Evolutionary conservation across 805 yeast species (phyloP), one percentile per base, ranked within the genome.

Genomic region (Spathaspora passalidarum): DNA sequence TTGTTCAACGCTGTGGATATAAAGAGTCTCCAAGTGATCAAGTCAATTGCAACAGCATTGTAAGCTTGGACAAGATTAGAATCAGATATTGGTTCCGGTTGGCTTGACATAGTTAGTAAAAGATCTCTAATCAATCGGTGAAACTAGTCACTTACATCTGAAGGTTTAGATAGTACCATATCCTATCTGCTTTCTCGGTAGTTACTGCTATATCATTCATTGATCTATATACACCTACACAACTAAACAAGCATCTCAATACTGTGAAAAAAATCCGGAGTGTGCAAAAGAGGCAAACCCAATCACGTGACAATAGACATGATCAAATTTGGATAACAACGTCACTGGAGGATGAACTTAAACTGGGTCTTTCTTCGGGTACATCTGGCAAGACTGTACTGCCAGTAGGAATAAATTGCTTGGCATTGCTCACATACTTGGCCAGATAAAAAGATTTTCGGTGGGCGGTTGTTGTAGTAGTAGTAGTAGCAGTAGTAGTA

Each of bases 21-120:
- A 1, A 66, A 48, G 6, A 64, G 40, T 35, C 60, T 60, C 72
- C 72, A 67, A n/a, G 68, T 59, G 13, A 66, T 51, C 16, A 51
- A 32, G 41, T 66, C 73, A 2, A 68, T 47, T 3, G 51, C 50
- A 6, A 61, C 38, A 6, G 42, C 42, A 8, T 49, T 42, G 40
- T 53, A 53, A 8, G 40, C 6, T 14, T 6, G 1, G 54, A 57
- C 8, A 44, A 40, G 13, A 13, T 11, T 16, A 10, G 32, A n/a
- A 19, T 18, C n/a, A 10, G 21, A 16, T 36, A 20, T 36, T 18
- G 23, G 38, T 36, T 19, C 38, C 21, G 38, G 23, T 13, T 18
- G 38, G 14, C 23, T 20, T 17, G 22, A 3, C 2, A 36, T 26
- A 10, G 38, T 36, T 36, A 36, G 38, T 20, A 36, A 9, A 17